Base-by-base conservation (phyloP, 2,329 filamentous ascomycete genomes). In the Coccinonectria pachysandricola region DNA sequence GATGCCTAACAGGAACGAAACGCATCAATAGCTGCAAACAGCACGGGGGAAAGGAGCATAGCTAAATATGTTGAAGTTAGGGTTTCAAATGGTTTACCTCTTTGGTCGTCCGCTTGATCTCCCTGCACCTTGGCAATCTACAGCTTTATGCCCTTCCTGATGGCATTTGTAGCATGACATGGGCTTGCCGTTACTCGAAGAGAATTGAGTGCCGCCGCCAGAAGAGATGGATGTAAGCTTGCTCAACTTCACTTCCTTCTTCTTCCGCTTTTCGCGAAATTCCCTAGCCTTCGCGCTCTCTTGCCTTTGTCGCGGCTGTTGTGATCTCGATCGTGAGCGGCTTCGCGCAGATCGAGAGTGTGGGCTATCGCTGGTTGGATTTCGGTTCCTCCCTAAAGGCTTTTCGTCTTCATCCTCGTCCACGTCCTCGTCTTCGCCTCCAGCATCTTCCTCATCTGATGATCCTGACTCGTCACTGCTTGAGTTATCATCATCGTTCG, bases 191-290 rank as follows among this genome's bases (percentile, higher is more conserved):
- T 30, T 41, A n/a, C 37, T 27, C 2, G 47, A 30, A 18, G 39
- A 35, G 27, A 38, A 35, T 15, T 43, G 36, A 19, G 19, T 43
- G 19, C 34, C 43, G 11, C 52, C 53, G 2, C 41, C 45, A 3
- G 46, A 46, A n/a, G 76, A 81, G 23, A 83, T 71, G 2, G 73
- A 77, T 4, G 62, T 66, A 30, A 76, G 48, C 13, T 63, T 63
- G 44, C 78, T 78, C 30, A 84, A 54, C 34, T 77, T 76, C 26
- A 82, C 63, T 29, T 79, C 71, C 49, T 77, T 79, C 50, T 74
- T 74, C 42, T 71, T 67, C 22, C 74, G 60, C 46, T 68, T 65
- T 21, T 72, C 68, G 6, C 71, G 67, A 11, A 76, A 51, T 37
- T 71, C 60, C 36, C 64, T 60, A 6, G 55, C 54, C 18, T 48